Base-by-base conservation (phyloP, 2,329 filamentous ascomycete genomes). In the Leptographium radiaticola region DNA sequence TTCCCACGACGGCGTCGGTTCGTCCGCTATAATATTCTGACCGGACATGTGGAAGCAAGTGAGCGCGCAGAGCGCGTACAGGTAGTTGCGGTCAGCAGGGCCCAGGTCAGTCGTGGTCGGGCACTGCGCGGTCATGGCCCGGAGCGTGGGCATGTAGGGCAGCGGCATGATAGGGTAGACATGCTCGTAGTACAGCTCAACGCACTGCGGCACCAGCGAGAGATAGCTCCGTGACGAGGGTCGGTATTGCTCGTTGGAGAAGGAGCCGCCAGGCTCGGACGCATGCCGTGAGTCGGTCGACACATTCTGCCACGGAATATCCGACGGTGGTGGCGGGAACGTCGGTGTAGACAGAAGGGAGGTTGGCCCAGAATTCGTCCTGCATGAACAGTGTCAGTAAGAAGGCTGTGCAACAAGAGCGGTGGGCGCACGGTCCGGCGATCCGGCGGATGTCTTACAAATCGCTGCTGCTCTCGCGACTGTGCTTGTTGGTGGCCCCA, bases 141-240 rank as follows among this genome's bases (percentile, higher is more conserved):
- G 69, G 47, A 80, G 69, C 10, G 70, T 70, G 46, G 80, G 76
- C 62, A 79, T 78, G 53, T 81, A 75, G 9, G 83, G 65, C 5
- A 83, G 71, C 1, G 80, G 80, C 70, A 81, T 79, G 52, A 79
- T 79, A n/a, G 79, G 78, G 59, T 83, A 83, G 52, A 83, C 73
- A 62, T 81, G 73, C 59, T 73, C 69, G 65, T 81, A 79, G 66
- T 79, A 84, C 58, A 79, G 77, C 46, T 83, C 78, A 55, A 83
- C 69, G 62, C 79, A 82, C 65, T 62, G 77, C 64, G 68, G 80
- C 58, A 68, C 73, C 63, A 68, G 70, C 64, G 64, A 71, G 64
- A 62, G 75, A 60, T 66, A 82, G 65, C 62, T 68, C 2, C 66
- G 63, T 39, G 60, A 63, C 8, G 63, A 63, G 9, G 58, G 74